A percentile compares a stretch with the other conserved stretches of the same genome.
Conservation (phyloP, 768 basidiomycete genomes). For the Daedaleopsis nitida region DNA sequence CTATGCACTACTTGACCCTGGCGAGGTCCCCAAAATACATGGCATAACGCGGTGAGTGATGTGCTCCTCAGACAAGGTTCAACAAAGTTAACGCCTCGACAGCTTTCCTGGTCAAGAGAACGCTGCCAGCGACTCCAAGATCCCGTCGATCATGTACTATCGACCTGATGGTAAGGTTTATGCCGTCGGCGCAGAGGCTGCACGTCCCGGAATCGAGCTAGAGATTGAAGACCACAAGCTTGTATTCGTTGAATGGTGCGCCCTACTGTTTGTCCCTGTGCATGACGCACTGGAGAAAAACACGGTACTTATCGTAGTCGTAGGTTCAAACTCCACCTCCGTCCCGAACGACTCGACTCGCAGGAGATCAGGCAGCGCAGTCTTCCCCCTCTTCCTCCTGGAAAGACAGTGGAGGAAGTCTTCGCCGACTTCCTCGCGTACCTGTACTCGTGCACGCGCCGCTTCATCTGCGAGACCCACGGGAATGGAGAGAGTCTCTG, state of each 20-base stretch:
- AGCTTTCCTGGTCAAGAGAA: slow-evolving; percentile 46
- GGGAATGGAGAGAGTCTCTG: slow-evolving; percentile 46
- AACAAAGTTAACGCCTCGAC: too few species aligned
- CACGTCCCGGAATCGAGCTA: slow-evolving; percentile 1
- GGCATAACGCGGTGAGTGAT: slow-evolving; percentile 41
- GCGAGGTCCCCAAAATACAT: slow-evolving; percentile 39
- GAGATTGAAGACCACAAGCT: slow-evolving; percentile 3
- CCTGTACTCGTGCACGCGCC: slow-evolving; percentile 43
- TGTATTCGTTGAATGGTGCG: slow-evolving; percentile 22
- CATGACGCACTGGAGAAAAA: too few species aligned
- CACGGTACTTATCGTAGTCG: too few species aligned
- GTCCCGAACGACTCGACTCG: slow-evolving; percentile 4
- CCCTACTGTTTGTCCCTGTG: too few species aligned
- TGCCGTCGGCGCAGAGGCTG: slow-evolving; percentile 49
- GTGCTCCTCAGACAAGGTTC: too few species aligned
- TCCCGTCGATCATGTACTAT: slow-evolving; percentile 53
- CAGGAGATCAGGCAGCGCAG: background rate
- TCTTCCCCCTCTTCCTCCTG: slow-evolving; percentile 38
- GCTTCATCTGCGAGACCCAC: slow-evolving; percentile 51
- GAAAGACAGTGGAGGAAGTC: slow-evolving; percentile 44
- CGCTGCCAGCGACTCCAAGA: slow-evolving; percentile 42
- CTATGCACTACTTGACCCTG: slow-evolving; percentile 42
- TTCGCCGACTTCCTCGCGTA: slow-evolving; percentile 52
- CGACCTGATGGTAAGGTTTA: slow-evolving; percentile 39
- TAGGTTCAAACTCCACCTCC: slow-evolving; percentile 25